Base-by-base conservation (phyloP, 192 early-diverging fungal genomes). In the Coemansia sp. region DNA sequence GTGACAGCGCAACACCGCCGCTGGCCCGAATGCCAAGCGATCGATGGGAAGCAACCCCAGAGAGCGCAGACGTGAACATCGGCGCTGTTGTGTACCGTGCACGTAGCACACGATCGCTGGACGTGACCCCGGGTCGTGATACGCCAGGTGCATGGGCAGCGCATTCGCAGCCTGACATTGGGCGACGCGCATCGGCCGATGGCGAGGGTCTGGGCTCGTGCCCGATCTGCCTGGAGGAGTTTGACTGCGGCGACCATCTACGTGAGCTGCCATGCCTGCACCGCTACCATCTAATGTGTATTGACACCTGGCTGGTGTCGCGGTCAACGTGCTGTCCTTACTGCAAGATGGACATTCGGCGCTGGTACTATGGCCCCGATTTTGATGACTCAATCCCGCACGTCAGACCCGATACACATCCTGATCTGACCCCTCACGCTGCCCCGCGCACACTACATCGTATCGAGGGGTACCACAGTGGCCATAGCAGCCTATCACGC, bases 151-250 rank as follows among this genome's bases (percentile, higher is more conserved):
- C 25, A 9, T 15, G 27, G 19, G 46, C 31, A 1, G 25, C 50
- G 15, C 48, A 50, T 15, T 70, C 73, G 15, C 67, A 76, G 41
- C 73, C 72, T 6, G 73, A 68, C 2, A 69, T 69, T 31, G 39
- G 45, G 15, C 62, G 55, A 22, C 38, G 52, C 9, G 34, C 44
- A 19, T 51, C 67, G 10, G 63, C 53, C 12, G 67, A 58, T 12
- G 50, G 50, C 25, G 51, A 53, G 4, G 73, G 67, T 2, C 49
- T 71, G 11, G 75, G 75, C n/a, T 53, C 75, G 9, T 90, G 87
- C 35, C 80, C 84, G 6, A 80, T 90, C 40, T 90, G 87, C 51
- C 60, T 88, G 32, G 82, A 80, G 57, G 84, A 85, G 48, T 90
- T 85, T 58, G 78, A 81, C 34, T 40, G 53, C 5, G 85, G 85